A percentile compares a stretch with the other conserved stretches of the same genome.
phyloP scores from a whole-genome alignment of 768 basidiomycete species.

The Calocera cornea region DNA sequence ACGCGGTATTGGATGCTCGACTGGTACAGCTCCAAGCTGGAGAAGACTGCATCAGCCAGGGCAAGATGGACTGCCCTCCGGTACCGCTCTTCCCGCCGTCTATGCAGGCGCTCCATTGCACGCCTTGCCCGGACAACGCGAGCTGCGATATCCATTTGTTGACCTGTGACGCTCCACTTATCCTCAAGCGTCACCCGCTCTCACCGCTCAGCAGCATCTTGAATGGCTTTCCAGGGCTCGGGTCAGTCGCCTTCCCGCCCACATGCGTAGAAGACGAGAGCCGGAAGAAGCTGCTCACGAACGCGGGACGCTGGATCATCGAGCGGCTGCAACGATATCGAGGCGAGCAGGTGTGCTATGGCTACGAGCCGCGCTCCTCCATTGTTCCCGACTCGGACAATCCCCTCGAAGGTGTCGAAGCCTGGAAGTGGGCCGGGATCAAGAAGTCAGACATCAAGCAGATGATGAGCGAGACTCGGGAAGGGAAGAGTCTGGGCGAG shows the following conservation, averaged over 20 bases:
- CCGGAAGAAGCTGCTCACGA: constrained; percentile 34
- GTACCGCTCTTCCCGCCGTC: constrained; percentile 38
- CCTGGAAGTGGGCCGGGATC: not conserved
- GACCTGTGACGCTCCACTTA: constrained; percentile 52
- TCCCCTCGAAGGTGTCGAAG: not conserved
- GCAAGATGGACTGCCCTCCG: constrained; percentile 29
- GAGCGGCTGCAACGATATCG: not conserved
- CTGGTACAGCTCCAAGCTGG: constrained; percentile 6
- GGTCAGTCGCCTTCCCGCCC: constrained; percentile 64
- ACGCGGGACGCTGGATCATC: not conserved
- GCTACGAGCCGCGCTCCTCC: not conserved
- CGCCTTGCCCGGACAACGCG: constrained; percentile 59
- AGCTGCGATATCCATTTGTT: constrained; percentile 44
- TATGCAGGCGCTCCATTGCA: constrained; percentile 48
- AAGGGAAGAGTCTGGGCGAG: not conserved
- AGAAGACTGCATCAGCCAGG: not conserved
- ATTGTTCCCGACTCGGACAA: too few relatives aligned
- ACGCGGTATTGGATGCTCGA: constrained; percentile 35
- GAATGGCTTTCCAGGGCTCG: constrained; percentile 62
- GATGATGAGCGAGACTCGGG: not conserved
- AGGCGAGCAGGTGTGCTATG: not conserved
- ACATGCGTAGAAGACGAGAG: constrained; percentile 65
- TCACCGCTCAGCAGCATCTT: constrained; percentile 30
- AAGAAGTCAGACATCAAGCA: not conserved
- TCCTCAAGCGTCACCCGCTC: constrained; percentile 44